phyloP scores from a whole-genome alignment of 208 protist genomes.

The Plasmodiophora brassicae region DNA sequence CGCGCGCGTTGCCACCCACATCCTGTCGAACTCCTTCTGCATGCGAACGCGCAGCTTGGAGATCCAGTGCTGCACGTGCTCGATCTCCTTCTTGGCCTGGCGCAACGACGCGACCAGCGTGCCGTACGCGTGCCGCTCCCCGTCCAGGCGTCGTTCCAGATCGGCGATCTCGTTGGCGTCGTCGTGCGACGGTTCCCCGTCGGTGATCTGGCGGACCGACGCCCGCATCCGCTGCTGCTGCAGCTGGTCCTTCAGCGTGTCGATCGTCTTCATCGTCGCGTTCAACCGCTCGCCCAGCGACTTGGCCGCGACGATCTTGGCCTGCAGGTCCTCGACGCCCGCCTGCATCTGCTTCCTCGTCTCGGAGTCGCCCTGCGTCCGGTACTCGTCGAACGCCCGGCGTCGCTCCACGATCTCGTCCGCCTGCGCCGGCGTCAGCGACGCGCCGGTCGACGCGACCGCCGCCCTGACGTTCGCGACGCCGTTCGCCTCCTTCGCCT shows the following conservation, averaged over 20 bases:
- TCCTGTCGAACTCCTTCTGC: neutral
- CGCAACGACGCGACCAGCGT: neutral
- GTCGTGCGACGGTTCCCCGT: neutral
- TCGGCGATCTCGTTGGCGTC: neutral
- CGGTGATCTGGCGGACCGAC: neutral
- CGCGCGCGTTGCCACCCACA: neutral
- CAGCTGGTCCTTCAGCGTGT: constrained; percentile 46
- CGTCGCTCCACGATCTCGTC: neutral
- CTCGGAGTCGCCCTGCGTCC: neutral
- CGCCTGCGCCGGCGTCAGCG: neutral
- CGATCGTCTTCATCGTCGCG: neutral
- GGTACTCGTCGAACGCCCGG: neutral
- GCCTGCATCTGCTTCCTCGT: neutral
- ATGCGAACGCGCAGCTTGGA: neutral
- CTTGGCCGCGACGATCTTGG: constrained; percentile 49
- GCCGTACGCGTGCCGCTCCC: neutral
- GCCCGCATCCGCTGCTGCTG: neutral
- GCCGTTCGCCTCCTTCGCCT: constrained; percentile 42
- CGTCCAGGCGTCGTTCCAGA: neutral
- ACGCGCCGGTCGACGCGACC: constrained; percentile 63
- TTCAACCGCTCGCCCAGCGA: constrained; percentile 44
- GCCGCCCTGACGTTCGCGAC: constrained; percentile 75
- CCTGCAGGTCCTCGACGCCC: constrained; percentile 43
- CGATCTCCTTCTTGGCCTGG: neutral
- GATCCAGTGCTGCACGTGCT: neutral